Evolutionary conservation across 192 early-diverging fungal genomes (phyloP).

Genomic region (Chytriomyces hyalinus): DNA sequence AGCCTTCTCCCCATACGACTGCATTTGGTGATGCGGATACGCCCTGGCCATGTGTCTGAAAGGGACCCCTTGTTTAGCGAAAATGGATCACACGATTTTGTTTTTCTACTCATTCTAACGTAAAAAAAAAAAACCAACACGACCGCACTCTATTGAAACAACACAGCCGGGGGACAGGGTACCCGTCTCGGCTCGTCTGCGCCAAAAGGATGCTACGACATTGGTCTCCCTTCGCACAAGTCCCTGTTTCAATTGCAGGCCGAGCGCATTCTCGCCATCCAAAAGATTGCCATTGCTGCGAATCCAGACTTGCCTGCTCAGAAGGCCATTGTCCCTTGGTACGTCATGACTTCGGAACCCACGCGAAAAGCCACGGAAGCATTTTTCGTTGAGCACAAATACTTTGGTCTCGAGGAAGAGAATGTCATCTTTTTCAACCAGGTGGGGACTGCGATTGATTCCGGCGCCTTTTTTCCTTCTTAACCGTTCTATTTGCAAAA

Average conservation of each 20-base stretch:
- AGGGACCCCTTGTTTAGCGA: background rate
- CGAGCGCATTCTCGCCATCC: constrained; percentile 86
- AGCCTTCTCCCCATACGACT: background rate
- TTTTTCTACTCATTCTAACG: too few species aligned
- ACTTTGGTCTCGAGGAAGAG: constrained; percentile 83
- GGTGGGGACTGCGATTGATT: constrained; percentile 50
- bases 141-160: constrained; percentile 13
- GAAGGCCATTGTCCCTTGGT: constrained; percentile 85
- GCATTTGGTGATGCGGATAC: too few species aligned
- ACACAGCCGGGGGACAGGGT: constrained; percentile 31
- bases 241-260: constrained; percentile 93
- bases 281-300: constrained; percentile 65
- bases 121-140: too few species aligned
- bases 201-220: constrained; percentile 96
- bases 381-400: constrained; percentile 81
- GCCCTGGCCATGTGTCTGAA: background rate
- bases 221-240: constrained; percentile 85
- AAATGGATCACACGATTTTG: too few species aligned
- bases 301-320: constrained; percentile 29
- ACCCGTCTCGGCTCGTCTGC: constrained; percentile 65
- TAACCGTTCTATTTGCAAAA: background rate
- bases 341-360: constrained; percentile 97
- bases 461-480: background rate
- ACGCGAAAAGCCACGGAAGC: constrained; percentile 78
- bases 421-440: constrained; percentile 98